Percentiles rank a stretch among this genome's conserved stretches.
Evolutionary conservation across 2,329 filamentous ascomycete species (phyloP).

Genomic region (Rhynchosporium agropyri): DNA sequence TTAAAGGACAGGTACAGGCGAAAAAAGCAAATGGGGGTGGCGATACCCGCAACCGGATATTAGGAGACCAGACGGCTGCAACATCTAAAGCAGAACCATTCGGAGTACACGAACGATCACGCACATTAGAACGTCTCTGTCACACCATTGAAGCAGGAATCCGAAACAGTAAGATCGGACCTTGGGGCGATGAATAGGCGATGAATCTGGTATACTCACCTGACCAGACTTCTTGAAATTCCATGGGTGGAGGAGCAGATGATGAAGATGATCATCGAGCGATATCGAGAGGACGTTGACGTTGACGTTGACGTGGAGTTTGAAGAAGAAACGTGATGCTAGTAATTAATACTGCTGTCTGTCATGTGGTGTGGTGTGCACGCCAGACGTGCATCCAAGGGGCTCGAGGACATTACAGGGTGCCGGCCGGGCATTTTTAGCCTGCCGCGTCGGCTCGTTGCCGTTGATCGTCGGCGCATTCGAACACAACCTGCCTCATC

Average conservation of each 20-base stretch:
- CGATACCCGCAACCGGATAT: conserved; percentile 15
- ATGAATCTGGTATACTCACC: not conserved
- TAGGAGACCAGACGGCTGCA: conserved; percentile 12
- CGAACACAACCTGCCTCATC: not conserved
- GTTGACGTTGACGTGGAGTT: not conserved
- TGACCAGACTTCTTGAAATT: not conserved
- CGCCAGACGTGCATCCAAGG: conserved; percentile 5
- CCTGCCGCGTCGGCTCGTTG: conserved; percentile 4
- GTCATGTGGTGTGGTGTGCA: not conserved
- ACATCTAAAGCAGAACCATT: conserved; percentile 7
- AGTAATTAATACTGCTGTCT: too few species aligned
- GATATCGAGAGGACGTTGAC: not conserved
- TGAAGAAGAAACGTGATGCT: not conserved
- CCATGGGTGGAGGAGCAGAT: not conserved
- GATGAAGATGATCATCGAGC: not conserved
- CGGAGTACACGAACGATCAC: conserved; percentile 11
- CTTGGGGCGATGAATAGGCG: not conserved
- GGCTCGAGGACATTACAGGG: not conserved
- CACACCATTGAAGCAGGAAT: not conserved
- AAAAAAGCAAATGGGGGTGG: not conserved
- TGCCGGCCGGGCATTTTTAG: not conserved
- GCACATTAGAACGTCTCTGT: not conserved
- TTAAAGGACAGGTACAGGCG: not conserved
- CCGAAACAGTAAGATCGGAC: conserved; percentile 2
- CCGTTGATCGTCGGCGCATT: not conserved